These are phyloP conservation scores for Boeremia lycopersici DNA, from an alignment of 2,329 filamentous ascomycete genomes.

Conservation along the genomic window DNA sequence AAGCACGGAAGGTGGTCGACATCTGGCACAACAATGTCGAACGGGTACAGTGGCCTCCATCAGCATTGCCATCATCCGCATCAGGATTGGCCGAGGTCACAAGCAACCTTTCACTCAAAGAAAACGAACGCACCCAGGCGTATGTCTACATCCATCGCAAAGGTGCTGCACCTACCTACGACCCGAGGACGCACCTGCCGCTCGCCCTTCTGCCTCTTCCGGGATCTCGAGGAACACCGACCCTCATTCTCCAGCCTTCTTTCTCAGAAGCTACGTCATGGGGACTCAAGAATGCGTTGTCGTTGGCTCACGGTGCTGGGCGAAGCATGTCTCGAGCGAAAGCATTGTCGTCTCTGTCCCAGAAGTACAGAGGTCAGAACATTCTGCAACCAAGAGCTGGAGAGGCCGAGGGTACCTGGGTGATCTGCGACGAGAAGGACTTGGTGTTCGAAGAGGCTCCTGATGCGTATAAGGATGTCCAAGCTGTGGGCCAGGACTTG, in stretches of 20 bases:
- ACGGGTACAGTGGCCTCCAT: conserved; percentile 39
- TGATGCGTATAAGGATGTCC: conserved; percentile 49
- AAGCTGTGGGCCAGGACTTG: conserved; percentile 46
- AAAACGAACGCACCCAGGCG: conserved; percentile 6
- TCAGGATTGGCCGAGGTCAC: background rate
- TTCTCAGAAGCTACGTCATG: conserved; percentile 35
- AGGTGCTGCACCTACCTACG: conserved; percentile 45
- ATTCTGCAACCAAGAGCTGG: conserved; percentile 30
- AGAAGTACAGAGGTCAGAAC: conserved; percentile 44
- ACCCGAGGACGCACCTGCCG: conserved; percentile 26
- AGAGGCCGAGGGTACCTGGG: conserved; percentile 41
- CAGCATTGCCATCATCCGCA: conserved; percentile 8
- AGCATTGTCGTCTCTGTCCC: conserved; percentile 35
- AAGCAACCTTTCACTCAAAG: background rate
- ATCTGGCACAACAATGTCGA: conserved; percentile 49
- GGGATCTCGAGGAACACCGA: conserved; percentile 48
- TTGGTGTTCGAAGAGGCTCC: conserved; percentile 49
- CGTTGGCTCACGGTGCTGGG: conserved; percentile 48
- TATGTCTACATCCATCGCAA: conserved; percentile 48
- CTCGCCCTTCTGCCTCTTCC: conserved; percentile 44
- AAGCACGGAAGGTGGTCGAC: conserved; percentile 42
- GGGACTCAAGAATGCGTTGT: conserved; percentile 43
- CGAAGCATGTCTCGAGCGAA: conserved; percentile 47
- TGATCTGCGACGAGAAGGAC: conserved; percentile 48
- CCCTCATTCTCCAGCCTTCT: conserved; percentile 43